Conservation (phyloP, 768 basidiomycete species). For the Podaxis sp. region DNA sequence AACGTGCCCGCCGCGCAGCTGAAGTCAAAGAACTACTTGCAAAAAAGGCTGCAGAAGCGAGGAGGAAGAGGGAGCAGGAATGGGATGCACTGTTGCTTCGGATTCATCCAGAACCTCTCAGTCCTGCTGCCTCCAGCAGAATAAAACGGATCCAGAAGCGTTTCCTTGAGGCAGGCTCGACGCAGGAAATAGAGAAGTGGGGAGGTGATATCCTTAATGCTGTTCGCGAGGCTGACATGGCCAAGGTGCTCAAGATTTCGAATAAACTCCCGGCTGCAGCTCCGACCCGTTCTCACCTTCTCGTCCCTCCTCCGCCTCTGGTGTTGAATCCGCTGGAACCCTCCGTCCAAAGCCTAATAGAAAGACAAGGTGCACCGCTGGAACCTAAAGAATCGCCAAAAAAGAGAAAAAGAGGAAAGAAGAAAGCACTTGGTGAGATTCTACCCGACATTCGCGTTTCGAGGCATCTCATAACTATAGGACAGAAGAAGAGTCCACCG, state of each 20-base stretch:
- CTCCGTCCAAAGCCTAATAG: constrained; percentile 27
- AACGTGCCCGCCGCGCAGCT: constrained; percentile 34
- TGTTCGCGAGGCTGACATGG: constrained; percentile 54
- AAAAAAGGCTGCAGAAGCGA: constrained; percentile 65
- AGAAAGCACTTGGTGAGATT: constrained; percentile 15
- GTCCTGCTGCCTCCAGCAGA: constrained; percentile 43
- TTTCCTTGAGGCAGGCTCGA: constrained; percentile 59
- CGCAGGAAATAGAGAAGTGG: constrained; percentile 56
- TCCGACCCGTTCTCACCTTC: constrained; percentile 23
- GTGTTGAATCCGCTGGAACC: constrained; percentile 15
- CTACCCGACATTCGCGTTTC: not conserved
- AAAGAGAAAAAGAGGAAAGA: constrained; percentile 23
- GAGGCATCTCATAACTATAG: not conserved
- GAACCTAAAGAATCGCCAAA: constrained; percentile 17
- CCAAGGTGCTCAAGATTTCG: constrained; percentile 40
- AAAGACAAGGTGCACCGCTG: constrained; percentile 28
- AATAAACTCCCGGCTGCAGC: constrained; percentile 20
- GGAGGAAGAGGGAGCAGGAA: constrained; percentile 55
- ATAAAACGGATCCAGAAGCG: constrained; percentile 54
- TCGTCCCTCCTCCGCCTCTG: constrained; percentile 8
- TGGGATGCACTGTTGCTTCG: constrained; percentile 61
- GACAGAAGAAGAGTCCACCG: constrained; percentile 12
- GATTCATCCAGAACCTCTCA: constrained; percentile 54
- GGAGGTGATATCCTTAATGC: constrained; percentile 58
- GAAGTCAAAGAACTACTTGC: constrained; percentile 55